Evolutionary conservation across 768 basidiomycete genomes (phyloP).

Genomic region (Lyophyllum atratum): DNA sequence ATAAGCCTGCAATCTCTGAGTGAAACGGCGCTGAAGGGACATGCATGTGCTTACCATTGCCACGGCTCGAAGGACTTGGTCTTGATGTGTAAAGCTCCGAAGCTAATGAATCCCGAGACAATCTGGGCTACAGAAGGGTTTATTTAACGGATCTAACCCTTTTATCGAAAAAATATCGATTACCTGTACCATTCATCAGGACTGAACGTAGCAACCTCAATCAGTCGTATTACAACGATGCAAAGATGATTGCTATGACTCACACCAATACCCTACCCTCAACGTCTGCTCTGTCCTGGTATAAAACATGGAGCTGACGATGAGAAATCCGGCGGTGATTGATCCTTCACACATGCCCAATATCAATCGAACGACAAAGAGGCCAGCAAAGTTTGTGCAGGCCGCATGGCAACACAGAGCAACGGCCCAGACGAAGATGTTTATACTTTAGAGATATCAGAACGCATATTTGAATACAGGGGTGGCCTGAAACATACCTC

Average conservation of each 20-base stretch:
- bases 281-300: slow-evolving; percentile 69
- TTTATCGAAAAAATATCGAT: slow-evolving; percentile 1
- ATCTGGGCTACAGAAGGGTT: slow-evolving; percentile 55
- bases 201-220: slow-evolving; percentile 36
- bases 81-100: slow-evolving; percentile 64
- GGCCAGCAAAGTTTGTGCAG: slow-evolving; percentile 66
- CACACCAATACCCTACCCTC: slow-evolving; percentile 78
- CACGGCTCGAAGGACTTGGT: slow-evolving; percentile 62
- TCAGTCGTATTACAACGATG: background rate
- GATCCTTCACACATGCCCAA: slow-evolving; percentile 74
- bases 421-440: slow-evolving; percentile 68
- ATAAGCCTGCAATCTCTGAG: slow-evolving; percentile 49
- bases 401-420: slow-evolving; percentile 65
- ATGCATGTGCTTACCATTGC: slow-evolving; percentile 57
- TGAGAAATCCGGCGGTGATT: slow-evolving; percentile 76
- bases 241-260: slow-evolving; percentile 24
- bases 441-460: slow-evolving; percentile 40
- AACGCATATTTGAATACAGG: background rate
- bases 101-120: slow-evolving; percentile 67
- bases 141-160: background rate
- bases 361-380: slow-evolving; percentile 64
- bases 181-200: slow-evolving; percentile 76
- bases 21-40: background rate
- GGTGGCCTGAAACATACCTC: slow-evolving; percentile 46
- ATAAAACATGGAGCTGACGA: slow-evolving; percentile 79